A percentile compares a stretch with the other conserved stretches of the same genome.
Conservation (phyloP, 225 moss, liverwort and hornwort genomes). For the Sphagnum contortum region DNA sequence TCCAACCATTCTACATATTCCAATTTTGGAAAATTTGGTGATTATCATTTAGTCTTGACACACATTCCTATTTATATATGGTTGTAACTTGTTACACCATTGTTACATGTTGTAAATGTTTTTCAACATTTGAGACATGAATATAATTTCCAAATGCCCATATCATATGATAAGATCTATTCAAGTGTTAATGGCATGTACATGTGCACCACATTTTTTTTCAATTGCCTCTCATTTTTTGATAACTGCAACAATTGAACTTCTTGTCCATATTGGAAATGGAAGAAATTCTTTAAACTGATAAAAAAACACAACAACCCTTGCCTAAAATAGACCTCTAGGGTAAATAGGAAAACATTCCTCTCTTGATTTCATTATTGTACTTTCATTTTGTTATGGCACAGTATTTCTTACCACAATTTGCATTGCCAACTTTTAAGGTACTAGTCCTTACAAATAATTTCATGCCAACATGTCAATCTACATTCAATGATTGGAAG, state of each 20-base stretch:
- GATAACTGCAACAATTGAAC: background rate
- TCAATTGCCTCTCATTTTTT: background rate
- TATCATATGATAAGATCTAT: no score
- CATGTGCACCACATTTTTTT: background rate
- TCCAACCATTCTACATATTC: background rate
- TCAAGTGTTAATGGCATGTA: background rate
- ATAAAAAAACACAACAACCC: no score
- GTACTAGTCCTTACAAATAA: no score
- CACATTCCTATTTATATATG: background rate
- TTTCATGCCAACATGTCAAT: no score
- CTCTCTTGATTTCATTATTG: no score
- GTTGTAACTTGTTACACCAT: background rate
- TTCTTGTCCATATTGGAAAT: background rate
- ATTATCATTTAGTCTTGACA: background rate
- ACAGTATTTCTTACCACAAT: no score
- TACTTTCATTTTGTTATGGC: no score
- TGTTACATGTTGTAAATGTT: background rate
- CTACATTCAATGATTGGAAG: no score
- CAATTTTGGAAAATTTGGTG: background rate
- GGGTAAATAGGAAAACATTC: no score
- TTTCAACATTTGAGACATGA: background rate
- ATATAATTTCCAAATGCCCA: background rate
- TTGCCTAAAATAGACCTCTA: no score
- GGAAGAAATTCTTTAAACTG: no score
- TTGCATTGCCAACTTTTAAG: no score